Percentiles rank a stretch among this genome's conserved stretches.
These are phyloP conservation scores for Amauroascus niger DNA, from an alignment of 2,329 filamentous ascomycete species.

Conservation along the genomic window DNA sequence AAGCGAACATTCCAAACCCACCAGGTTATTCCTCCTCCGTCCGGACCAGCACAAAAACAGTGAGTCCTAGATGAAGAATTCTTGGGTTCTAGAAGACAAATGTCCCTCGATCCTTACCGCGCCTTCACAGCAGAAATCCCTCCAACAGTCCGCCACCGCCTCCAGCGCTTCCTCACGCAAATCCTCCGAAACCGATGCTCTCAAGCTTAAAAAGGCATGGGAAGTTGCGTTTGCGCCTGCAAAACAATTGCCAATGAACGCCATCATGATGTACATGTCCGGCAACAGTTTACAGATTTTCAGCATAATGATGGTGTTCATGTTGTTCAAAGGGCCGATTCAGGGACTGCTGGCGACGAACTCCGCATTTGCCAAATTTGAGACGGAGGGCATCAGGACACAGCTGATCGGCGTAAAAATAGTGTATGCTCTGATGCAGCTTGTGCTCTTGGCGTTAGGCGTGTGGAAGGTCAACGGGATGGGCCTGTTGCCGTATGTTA, in stretches of 20 bases:
- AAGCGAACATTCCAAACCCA: conserved; percentile 65
- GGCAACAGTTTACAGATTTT: conserved; percentile 98
- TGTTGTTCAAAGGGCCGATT: conserved; percentile 95
- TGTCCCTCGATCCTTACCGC: neutral
- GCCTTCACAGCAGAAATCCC: conserved; percentile 22
- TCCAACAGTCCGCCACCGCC: conserved; percentile 38
- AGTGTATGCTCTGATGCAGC: conserved; percentile 78
- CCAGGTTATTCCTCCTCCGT: conserved; percentile 62
- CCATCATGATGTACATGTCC: conserved; percentile 99
- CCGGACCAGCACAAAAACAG: conserved; percentile 44
- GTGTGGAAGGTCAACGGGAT: conserved; percentile 96
- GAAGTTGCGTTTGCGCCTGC: conserved; percentile 88
- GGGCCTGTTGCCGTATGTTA: conserved; percentile 77
- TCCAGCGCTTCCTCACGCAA: conserved; percentile 46
- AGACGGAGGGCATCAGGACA: conserved; percentile 64
- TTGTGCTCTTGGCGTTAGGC: conserved; percentile 71
- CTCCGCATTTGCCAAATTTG: conserved; percentile 80
- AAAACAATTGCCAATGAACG: conserved; percentile 94
- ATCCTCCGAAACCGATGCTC: conserved; percentile 76
- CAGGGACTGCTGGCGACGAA: conserved; percentile 74
- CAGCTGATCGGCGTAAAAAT: conserved; percentile 75
- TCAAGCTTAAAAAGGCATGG: conserved; percentile 99
- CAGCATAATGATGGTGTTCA: conserved; percentile 99
- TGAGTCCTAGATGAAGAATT: conserved; percentile 26
- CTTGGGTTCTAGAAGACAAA: neutral